Conservation (phyloP, 495 filamentous ascomycete genomes). For the Xylaria sp. region DNA sequence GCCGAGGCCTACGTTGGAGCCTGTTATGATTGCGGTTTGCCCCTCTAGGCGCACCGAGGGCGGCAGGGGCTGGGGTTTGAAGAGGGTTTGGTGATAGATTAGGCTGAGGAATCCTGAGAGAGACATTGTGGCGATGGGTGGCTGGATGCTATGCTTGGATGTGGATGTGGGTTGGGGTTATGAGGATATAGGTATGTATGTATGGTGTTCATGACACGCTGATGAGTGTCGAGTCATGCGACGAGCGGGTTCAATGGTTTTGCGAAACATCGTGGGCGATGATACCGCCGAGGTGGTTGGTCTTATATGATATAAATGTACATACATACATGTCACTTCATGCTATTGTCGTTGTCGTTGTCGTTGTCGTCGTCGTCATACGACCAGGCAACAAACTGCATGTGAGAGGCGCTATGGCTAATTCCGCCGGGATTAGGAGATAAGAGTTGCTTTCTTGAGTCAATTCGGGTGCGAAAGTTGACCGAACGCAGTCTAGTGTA, state of each 20-base stretch:
- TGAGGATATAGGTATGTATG: not conserved
- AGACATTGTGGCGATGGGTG: constrained; percentile 19
- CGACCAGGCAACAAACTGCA: not conserved
- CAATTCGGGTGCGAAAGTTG: not conserved
- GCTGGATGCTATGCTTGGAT: no score
- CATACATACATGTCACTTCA: no score
- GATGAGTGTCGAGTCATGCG: not conserved
- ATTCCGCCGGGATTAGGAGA: constrained; percentile 2
- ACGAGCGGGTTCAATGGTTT: not conserved
- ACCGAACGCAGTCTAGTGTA: no score
- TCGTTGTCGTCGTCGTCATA: no score
- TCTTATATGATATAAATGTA: no score
- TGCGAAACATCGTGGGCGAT: not conserved
- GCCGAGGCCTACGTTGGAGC: constrained; percentile 61
- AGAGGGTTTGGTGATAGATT: constrained; percentile 34
- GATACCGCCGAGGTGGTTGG: no score
- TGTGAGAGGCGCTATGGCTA: not conserved
- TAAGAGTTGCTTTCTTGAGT: not conserved
- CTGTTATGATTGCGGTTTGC: constrained; percentile 61
- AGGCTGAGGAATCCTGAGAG: constrained; percentile 26
- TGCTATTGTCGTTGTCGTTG: no score
- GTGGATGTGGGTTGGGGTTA: no score
- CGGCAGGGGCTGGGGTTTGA: constrained; percentile 30
- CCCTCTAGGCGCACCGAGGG: constrained; percentile 28
- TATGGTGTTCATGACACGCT: not conserved